A percentile compares a stretch with the other conserved stretches of the same genome.
These are phyloP conservation scores for Ophiostoma quercus DNA, from an alignment of 2,329 filamentous ascomycete species.

Conservation along the genomic window DNA sequence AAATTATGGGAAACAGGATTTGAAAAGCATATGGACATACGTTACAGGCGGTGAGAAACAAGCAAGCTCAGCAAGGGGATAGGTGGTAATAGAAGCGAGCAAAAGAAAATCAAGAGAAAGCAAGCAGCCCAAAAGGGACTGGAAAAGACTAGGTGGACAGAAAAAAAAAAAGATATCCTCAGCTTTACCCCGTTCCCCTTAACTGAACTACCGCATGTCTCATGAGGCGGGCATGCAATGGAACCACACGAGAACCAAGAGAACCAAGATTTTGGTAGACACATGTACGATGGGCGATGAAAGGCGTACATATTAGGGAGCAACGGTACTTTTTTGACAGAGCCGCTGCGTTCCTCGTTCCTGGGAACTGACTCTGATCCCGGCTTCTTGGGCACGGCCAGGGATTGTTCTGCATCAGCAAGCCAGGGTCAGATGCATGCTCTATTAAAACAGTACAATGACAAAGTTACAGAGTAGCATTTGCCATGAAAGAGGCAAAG, in stretches of 20 bases:
- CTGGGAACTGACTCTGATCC: background rate
- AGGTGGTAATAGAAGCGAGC: background rate
- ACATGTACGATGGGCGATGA: background rate
- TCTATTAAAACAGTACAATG: background rate
- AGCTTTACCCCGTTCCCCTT: background rate
- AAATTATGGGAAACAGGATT: too few species aligned
- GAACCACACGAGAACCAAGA: background rate
- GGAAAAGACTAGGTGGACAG: too few species aligned
- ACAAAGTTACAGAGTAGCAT: background rate
- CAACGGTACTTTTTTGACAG: background rate
- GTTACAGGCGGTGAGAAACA: too few species aligned
- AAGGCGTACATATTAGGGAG: background rate
- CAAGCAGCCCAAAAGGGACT: background rate
- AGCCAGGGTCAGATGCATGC: background rate
- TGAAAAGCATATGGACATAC: too few species aligned
- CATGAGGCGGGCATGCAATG: slow-evolving; percentile 5
- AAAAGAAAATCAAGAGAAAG: background rate
- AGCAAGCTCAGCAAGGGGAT: background rate
- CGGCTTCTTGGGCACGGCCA: background rate
- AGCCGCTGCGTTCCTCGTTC: background rate
- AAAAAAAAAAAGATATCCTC: background rate
- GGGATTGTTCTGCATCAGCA: background rate
- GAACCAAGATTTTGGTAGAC: background rate
- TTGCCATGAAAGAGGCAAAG: background rate
- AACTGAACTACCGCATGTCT: background rate